Conservation (phyloP, 78 protist species). For the Dictyostelium purpureum region DNA sequence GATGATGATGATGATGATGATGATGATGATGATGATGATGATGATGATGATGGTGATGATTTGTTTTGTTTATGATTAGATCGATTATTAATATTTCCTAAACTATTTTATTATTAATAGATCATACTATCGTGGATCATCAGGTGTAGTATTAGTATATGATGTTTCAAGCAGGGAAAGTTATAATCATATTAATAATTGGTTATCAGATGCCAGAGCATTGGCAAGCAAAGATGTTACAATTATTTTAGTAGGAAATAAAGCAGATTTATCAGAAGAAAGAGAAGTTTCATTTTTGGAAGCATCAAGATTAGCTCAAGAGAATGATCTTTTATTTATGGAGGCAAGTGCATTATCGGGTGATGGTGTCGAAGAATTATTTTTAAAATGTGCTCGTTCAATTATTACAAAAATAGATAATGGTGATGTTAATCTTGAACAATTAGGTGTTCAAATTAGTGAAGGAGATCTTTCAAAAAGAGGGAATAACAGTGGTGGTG, state of each 20-base stretch:
- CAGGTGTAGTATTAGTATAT: conserved; percentile 94
- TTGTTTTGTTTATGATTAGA: background rate
- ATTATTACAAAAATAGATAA: conserved; percentile 86
- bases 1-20: background rate
- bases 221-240: conserved; percentile 79
- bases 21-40: background rate
- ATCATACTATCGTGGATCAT: conserved; percentile 94
- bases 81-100: conserved; percentile 35
- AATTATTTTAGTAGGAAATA: conserved; percentile 88
- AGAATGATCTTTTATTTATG: conserved; percentile 85
- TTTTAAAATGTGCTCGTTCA: conserved; percentile 78
- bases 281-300: conserved; percentile 86
- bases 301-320: conserved; percentile 84
- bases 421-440: conserved; percentile 53
- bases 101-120: background rate
- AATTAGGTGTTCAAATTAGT: conserved; percentile 48
- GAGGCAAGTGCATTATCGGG: conserved; percentile 84
- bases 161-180: conserved; percentile 85
- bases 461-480: no score
- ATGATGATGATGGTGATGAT: background rate
- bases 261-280: conserved; percentile 76
- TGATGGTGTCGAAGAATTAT: conserved; percentile 84
- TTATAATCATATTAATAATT: conserved; percentile 87
- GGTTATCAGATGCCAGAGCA: conserved; percentile 92
- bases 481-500: no score